Conservation (phyloP, 2,329 filamentous ascomycete genomes). For the Diaporthe sp. region DNA sequence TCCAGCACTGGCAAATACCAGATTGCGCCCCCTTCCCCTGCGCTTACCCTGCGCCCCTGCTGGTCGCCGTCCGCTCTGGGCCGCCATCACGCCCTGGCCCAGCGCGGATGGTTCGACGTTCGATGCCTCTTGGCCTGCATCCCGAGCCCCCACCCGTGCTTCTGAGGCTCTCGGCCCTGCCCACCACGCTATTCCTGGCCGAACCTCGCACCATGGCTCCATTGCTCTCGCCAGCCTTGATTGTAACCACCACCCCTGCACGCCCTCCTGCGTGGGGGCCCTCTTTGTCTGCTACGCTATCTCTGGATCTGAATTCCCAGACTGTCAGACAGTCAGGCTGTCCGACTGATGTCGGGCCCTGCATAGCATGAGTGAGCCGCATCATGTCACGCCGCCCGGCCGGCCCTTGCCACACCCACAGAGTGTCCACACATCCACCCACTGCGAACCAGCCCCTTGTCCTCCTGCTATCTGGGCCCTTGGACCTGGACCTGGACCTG, state of each 20-base stretch:
- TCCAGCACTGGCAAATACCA: not conserved
- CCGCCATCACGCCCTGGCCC: constrained; percentile 29
- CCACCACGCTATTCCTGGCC: constrained; percentile 31
- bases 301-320: not conserved
- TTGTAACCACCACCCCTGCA: constrained; percentile 12
- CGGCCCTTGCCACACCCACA: not conserved
- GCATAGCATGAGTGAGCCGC: constrained; percentile 33
- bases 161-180: constrained; percentile 32
- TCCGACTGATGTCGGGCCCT: constrained; percentile 14
- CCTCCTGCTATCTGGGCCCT: not conserved
- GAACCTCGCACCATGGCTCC: constrained; percentile 28
- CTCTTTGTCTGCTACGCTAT: constrained; percentile 23
- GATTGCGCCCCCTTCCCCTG: not conserved
- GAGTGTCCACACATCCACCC: constrained; percentile 13
- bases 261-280: constrained; percentile 13
- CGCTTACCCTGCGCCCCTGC: constrained; percentile 3
- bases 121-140: constrained; percentile 23
- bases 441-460: not conserved
- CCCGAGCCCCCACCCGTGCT: constrained; percentile 4
- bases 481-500: constrained; percentile 16
- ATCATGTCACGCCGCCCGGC: constrained; percentile 9
- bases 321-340: not conserved
- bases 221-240: constrained; percentile 18
- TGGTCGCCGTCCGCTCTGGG: constrained; percentile 1
- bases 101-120: constrained; percentile 23